These are phyloP conservation scores for Hypoxylon intermedium DNA, from an alignment of 495 filamentous ascomycete species.

Conservation along the genomic window DNA sequence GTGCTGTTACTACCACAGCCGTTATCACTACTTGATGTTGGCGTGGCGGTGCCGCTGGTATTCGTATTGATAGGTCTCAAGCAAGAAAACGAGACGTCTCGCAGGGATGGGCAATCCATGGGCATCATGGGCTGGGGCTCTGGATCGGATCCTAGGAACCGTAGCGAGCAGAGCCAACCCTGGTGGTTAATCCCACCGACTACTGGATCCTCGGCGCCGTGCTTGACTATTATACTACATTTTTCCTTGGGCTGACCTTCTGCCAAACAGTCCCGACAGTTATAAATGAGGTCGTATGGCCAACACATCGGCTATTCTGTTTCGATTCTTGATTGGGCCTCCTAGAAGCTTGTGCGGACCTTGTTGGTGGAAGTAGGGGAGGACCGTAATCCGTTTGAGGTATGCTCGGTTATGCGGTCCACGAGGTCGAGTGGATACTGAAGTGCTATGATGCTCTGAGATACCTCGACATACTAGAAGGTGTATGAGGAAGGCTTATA, in stretches of 20 bases:
- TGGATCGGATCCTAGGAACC: neutral
- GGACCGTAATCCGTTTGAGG: too few relatives aligned
- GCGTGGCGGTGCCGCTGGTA: too few relatives aligned
- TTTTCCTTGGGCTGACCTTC: neutral
- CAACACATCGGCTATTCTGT: constrained; percentile 3
- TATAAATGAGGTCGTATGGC: constrained; percentile 3
- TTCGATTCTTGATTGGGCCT: neutral
- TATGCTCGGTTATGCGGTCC: too few relatives aligned
- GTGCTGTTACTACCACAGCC: too few relatives aligned
- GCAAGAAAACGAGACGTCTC: neutral
- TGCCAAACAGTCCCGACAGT: constrained; percentile 1
- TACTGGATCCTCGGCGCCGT: neutral
- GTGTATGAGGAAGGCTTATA: too few relatives aligned
- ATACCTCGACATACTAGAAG: too few relatives aligned
- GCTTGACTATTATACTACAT: neutral
- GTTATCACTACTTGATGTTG: too few relatives aligned
- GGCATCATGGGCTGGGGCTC: neutral
- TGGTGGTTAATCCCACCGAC: neutral
- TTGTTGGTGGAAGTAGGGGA: too few relatives aligned
- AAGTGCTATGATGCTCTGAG: too few relatives aligned
- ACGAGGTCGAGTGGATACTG: too few relatives aligned
- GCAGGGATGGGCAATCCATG: neutral
- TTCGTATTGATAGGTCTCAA: neutral
- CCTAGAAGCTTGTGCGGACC: too few relatives aligned
- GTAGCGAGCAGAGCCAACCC: neutral